Evolutionary conservation across 78 protist species (phyloP).

Genomic region (Emiliania huxleyi): DNA sequence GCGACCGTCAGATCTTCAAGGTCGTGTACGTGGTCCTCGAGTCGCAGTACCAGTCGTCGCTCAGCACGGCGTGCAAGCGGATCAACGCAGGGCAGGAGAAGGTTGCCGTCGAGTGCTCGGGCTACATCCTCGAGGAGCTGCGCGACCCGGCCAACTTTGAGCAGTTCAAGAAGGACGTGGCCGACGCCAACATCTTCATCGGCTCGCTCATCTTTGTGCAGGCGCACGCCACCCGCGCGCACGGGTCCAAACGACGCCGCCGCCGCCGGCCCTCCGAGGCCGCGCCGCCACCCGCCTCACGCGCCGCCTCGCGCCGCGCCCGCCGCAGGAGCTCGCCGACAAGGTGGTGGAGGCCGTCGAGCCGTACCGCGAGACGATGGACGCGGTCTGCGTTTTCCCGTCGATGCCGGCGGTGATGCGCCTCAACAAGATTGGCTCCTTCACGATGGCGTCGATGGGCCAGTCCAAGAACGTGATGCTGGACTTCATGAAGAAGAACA

Average conservation of each 20-base stretch:
- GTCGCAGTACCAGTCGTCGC: slow-evolving; percentile 53
- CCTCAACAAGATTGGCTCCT: slow-evolving; percentile 37
- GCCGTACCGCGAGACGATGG: slow-evolving; percentile 48
- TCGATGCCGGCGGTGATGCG: slow-evolving; percentile 57
- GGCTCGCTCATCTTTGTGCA: slow-evolving; percentile 60
- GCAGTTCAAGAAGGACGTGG: slow-evolving; percentile 45
- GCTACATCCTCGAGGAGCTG: slow-evolving; percentile 55
- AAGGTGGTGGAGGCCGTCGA: slow-evolving; percentile 52
- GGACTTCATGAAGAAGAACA: slow-evolving; percentile 43
- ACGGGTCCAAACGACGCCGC: too few species aligned
- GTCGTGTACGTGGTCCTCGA: slow-evolving; percentile 58
- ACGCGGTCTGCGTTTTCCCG: slow-evolving; percentile 42
- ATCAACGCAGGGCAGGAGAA: slow-evolving; percentile 13
- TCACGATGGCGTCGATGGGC: neutral
- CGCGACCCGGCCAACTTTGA: slow-evolving; percentile 49
- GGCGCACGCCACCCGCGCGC: too few species aligned
- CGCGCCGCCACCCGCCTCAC: too few species aligned
- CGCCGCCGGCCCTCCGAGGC: too few species aligned
- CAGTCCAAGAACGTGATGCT: slow-evolving; percentile 26
- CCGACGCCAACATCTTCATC: slow-evolving; percentile 48
- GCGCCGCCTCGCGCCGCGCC: too few species aligned
- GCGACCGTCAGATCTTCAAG: slow-evolving; percentile 18
- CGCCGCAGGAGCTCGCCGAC: slow-evolving; percentile 41
- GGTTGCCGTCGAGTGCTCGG: slow-evolving; percentile 38
- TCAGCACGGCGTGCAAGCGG: slow-evolving; percentile 22